Percentiles rank a stretch among this genome's conserved stretches.
phyloP scores from a whole-genome alignment of 805 yeast species.

The Saccharomycopsis amapae region DNA sequence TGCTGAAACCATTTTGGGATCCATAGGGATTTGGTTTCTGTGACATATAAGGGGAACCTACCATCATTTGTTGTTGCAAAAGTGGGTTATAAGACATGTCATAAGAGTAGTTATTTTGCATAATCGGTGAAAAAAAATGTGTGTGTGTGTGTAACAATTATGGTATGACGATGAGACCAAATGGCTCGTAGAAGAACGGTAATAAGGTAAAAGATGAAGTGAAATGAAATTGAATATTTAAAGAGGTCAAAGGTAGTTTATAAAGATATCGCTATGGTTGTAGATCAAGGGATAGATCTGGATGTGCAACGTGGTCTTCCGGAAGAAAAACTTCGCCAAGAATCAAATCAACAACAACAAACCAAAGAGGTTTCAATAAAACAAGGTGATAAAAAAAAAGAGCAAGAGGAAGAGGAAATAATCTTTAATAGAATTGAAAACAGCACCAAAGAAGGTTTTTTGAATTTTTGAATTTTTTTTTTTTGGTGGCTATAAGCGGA shows the following conservation, averaged over 20 bases:
- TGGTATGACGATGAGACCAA: too few relatives aligned
- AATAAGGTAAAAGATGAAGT: not conserved
- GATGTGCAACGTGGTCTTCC: too few relatives aligned
- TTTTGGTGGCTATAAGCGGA: not conserved
- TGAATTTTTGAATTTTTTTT: not conserved
- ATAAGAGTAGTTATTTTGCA: constrained; percentile 13
- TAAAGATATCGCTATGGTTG: too few relatives aligned
- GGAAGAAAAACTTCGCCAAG: too few relatives aligned
- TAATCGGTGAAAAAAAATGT: not conserved
- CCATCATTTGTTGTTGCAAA: constrained; percentile 19
- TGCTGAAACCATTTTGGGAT: constrained; percentile 11
- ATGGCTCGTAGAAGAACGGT: too few relatives aligned
- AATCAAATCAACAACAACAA: not conserved
- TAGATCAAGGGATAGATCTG: too few relatives aligned
- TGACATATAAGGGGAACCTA: constrained; percentile 18
- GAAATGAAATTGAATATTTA: constrained; percentile 3
- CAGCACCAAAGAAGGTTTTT: not conserved
- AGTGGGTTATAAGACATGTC: constrained; percentile 21
- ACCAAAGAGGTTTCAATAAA: not conserved
- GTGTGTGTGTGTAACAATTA: too few relatives aligned
- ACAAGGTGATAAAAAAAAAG: not conserved
- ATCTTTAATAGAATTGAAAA: not conserved
- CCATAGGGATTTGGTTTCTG: constrained; percentile 17
- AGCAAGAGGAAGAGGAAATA: constrained; percentile 1
- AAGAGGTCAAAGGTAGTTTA: too few relatives aligned